These are phyloP conservation scores for Barnettozyma californica DNA, from an alignment of 805 yeast species.

Conservation along the genomic window DNA sequence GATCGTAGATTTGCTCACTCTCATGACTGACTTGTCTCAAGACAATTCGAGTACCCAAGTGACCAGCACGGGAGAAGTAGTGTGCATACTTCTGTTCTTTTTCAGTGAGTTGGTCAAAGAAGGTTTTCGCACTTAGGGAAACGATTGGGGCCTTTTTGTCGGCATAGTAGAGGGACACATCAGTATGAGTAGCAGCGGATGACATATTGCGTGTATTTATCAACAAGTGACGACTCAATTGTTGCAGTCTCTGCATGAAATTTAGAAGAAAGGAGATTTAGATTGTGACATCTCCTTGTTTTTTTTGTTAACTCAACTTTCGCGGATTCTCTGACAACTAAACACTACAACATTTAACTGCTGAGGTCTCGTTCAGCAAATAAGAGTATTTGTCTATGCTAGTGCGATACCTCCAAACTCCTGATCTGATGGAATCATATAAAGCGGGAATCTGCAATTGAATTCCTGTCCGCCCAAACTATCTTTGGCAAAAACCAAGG, in stretches of 20 bases:
- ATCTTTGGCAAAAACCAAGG: constrained; percentile 28
- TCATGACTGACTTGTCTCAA: constrained; percentile 80
- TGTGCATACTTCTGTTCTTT: constrained; percentile 73
- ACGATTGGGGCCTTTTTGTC: constrained; percentile 67
- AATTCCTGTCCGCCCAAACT: constrained; percentile 35
- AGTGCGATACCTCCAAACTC: constrained; percentile 44
- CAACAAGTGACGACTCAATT: constrained; percentile 8
- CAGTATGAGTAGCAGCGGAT: constrained; percentile 5
- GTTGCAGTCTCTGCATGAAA: constrained; percentile 6
- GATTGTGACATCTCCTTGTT: background rate
- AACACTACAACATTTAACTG: background rate
- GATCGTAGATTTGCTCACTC: constrained; percentile 68
- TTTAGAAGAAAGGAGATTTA: background rate
- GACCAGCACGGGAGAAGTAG: constrained; percentile 76
- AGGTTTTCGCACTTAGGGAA: constrained; percentile 60
- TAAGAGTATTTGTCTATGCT: background rate
- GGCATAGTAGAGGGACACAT: constrained; percentile 33
- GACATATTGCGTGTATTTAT: constrained; percentile 4
- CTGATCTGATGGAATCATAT: constrained; percentile 39
- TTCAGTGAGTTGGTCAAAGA: constrained; percentile 58
- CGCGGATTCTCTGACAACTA: background rate
- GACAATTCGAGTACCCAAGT: constrained; percentile 76
- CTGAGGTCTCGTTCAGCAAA: no score
- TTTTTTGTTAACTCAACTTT: background rate
- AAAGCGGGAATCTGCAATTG: constrained; percentile 39